Conservation (phyloP, 208 protist species). For the Leishmania aethiopica region DNA sequence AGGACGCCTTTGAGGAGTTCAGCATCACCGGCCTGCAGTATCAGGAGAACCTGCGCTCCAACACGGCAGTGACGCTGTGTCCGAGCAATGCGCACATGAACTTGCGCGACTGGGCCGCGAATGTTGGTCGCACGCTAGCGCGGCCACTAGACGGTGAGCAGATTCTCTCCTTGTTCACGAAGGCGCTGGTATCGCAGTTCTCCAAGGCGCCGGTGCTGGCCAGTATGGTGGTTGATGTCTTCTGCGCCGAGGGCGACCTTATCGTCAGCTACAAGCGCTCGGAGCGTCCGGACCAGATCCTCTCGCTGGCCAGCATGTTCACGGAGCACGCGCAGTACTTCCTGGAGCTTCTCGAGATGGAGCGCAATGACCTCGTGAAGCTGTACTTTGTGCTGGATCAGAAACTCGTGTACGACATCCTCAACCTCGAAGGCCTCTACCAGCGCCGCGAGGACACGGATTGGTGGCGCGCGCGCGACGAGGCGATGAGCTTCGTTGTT, state of each 20-base stretch:
- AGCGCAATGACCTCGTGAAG: conserved; percentile 60
- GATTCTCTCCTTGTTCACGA: conserved; percentile 70
- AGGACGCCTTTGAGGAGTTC: conserved; percentile 84
- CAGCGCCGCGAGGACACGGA: conserved; percentile 47
- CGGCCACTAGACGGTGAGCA: conserved; percentile 36
- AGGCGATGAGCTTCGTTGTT: conserved; percentile 66
- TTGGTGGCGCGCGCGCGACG: conserved; percentile 60
- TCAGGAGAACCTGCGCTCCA: conserved; percentile 71
- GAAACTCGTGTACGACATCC: conserved; percentile 60
- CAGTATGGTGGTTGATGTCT: conserved; percentile 69
- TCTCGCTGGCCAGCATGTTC: conserved; percentile 74
- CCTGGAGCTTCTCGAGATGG: conserved; percentile 71
- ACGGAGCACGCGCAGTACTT: conserved; percentile 73
- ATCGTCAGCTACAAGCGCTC: conserved; percentile 72
- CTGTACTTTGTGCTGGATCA: conserved; percentile 80
- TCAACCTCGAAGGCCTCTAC: conserved; percentile 65
- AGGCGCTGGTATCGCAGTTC: conserved; percentile 83
- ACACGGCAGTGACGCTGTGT: conserved; percentile 56
- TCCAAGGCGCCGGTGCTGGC: conserved; percentile 67
- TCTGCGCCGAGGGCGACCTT: conserved; percentile 78
- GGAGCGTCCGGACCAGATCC: conserved; percentile 57
- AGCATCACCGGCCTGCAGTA: conserved; percentile 78
- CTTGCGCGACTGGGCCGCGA: conserved; percentile 61
- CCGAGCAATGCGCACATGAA: conserved; percentile 41
- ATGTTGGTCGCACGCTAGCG: conserved; percentile 41